These are phyloP conservation scores for Grosmannia serpens DNA, from an alignment of 2,329 filamentous ascomycete genomes.

Conservation along the genomic window DNA sequence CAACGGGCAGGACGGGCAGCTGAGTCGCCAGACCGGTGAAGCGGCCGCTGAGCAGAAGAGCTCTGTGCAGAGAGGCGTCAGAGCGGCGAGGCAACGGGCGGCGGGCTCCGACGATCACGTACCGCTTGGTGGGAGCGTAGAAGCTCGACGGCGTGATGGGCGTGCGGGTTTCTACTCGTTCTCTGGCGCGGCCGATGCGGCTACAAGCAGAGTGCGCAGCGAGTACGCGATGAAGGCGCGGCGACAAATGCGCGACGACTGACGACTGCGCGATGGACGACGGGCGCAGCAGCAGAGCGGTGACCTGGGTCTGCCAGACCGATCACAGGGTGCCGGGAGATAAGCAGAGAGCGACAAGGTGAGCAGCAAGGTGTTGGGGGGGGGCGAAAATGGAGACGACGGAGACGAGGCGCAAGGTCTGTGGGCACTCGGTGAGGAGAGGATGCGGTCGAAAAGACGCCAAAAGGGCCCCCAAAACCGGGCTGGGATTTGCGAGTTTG, in stretches of 20 bases:
- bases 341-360: not conserved
- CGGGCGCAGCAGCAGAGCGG: too few species aligned
- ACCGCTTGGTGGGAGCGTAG: not conserved
- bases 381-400: not conserved
- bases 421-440: conserved; percentile 4
- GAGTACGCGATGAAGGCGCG: too few species aligned
- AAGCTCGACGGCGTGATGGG: too few species aligned
- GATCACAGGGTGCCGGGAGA: not conserved
- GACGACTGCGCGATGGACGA: too few species aligned
- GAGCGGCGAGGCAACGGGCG: not conserved
- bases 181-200: not conserved
- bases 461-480: too few species aligned
- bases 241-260: too few species aligned
- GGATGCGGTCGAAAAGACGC: not conserved
- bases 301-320: not conserved
- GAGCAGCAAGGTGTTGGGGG: not conserved
- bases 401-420: not conserved
- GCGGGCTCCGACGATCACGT: not conserved
- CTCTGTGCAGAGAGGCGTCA: not conserved
- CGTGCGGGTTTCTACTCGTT: too few species aligned
- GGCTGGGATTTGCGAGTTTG: not conserved
- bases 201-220: not conserved
- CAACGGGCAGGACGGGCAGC: not conserved
- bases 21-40: not conserved
- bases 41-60: not conserved